Percentiles rank a stretch among this genome's conserved stretches.
Conservation (phyloP, 2,329 filamentous ascomycete species). For the Colletotrichum gloeosporioides region DNA sequence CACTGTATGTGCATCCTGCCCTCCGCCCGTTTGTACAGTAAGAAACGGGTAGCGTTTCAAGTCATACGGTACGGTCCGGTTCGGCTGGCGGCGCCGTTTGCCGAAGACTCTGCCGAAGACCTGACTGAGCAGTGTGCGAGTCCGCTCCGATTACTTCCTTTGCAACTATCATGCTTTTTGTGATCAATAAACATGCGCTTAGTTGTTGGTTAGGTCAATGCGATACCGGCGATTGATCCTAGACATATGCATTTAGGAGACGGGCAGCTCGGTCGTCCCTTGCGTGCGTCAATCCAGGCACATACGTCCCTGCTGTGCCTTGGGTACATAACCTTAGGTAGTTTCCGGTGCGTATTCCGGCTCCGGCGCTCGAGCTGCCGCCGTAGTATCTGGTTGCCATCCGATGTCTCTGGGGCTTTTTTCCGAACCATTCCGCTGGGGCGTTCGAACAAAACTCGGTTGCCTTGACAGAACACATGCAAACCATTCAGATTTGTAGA, state of each 20-base stretch:
- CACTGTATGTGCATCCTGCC: not conserved
- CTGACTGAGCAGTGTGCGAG: not conserved
- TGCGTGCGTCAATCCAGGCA: not conserved
- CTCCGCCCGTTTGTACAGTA: not conserved
- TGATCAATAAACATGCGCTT: not conserved
- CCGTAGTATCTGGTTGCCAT: not conserved
- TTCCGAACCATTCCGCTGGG: not conserved
- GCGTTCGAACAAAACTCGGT: not conserved
- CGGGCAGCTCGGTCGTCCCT: not conserved
- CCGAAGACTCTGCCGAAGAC: constrained; percentile 14
- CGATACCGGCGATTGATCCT: not conserved
- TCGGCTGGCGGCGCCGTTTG: constrained; percentile 15
- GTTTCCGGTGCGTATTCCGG: not conserved
- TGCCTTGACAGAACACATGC: not conserved
- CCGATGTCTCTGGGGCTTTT: not conserved
- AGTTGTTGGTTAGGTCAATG: not conserved
- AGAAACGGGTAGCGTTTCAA: not conserved
- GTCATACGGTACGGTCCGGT: not conserved
- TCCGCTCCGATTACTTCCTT: not conserved
- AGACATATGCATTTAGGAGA: not conserved
- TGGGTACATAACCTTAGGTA: not conserved
- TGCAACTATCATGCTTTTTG: not conserved
- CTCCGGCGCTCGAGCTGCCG: not conserved
- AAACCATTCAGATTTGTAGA: not conserved
- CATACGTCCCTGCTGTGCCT: not conserved